Conservation (phyloP, 768 basidiomycete species). For the Trametes meyenii region DNA sequence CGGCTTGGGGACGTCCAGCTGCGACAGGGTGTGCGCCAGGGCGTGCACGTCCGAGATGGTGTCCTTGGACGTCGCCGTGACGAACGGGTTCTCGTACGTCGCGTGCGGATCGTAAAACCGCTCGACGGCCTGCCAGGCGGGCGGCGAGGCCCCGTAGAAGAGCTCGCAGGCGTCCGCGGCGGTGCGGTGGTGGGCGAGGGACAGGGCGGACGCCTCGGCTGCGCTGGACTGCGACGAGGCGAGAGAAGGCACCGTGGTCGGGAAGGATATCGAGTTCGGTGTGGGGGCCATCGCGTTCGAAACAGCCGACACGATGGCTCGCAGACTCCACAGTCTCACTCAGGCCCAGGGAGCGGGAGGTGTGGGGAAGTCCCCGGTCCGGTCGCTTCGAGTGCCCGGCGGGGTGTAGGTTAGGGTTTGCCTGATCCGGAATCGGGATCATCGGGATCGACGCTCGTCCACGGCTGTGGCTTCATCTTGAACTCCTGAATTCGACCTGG, state of each 20-base stretch:
- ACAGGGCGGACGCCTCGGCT: constrained; percentile 18
- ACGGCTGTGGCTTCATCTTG: background rate
- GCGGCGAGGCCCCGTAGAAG: constrained; percentile 59
- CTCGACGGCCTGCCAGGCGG: constrained; percentile 56
- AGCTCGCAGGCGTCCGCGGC: constrained; percentile 71
- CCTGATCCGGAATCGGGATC: constrained; percentile 9
- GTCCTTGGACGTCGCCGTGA: constrained; percentile 74
- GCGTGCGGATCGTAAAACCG: constrained; percentile 74
- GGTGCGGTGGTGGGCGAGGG: constrained; percentile 50
- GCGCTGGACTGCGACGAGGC: constrained; percentile 10
- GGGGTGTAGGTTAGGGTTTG: constrained; percentile 3
- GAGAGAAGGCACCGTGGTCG: constrained; percentile 7
- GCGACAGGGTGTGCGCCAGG: constrained; percentile 59
- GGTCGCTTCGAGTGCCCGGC: too few species aligned
- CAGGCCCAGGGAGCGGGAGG: background rate
- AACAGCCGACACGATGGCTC: background rate
- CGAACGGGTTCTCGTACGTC: constrained; percentile 77
- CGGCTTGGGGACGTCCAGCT: constrained; percentile 70
- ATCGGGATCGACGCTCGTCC: background rate
- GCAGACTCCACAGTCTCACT: background rate
- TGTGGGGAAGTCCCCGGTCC: too few species aligned
- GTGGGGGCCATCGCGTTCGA: constrained; percentile 3
- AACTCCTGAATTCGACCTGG: too few species aligned
- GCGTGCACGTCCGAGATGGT: constrained; percentile 73
- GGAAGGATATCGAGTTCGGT: constrained; percentile 16